Evolutionary conservation across 192 early-diverging fungal species (phyloP).

Genomic region (Rhizophagus prolifer): DNA sequence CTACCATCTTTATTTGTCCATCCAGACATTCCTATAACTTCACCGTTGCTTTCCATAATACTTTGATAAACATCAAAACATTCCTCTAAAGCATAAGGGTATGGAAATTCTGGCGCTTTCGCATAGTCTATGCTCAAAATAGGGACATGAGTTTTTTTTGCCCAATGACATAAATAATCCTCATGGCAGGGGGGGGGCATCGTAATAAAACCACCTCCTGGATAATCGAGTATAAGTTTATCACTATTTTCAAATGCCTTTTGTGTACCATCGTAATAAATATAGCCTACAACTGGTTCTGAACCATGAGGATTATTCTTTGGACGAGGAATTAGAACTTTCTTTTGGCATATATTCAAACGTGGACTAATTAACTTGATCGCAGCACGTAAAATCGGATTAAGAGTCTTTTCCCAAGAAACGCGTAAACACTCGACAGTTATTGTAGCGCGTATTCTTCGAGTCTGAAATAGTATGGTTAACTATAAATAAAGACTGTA

Average conservation of each 20-base stretch:
- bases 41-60: constrained; percentile 76
- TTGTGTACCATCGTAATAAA: constrained; percentile 57
- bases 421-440: constrained; percentile 84
- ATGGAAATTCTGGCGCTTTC: constrained; percentile 96
- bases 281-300: constrained; percentile 42
- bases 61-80: constrained; percentile 84
- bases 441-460: constrained; percentile 71
- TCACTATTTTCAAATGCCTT: constrained; percentile 37
- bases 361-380: constrained; percentile 47
- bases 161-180: constrained; percentile 81
- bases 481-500: background rate
- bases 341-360: constrained; percentile 40
- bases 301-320: constrained; percentile 26
- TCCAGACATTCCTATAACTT: constrained; percentile 71
- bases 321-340: constrained; percentile 31
- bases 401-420: constrained; percentile 87
- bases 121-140: constrained; percentile 88
- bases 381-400: constrained; percentile 61
- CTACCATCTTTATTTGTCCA: constrained; percentile 35
- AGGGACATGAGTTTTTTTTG: constrained; percentile 66
- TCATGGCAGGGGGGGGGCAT: constrained; percentile 88
- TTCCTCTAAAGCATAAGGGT: constrained; percentile 86
- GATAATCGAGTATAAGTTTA: constrained; percentile 60
- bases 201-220: constrained; percentile 90
- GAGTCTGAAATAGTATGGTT: constrained; percentile 38